Conservation (phyloP, 371 early-diverging fungal species). For the Capillidium rhysosporum region DNA sequence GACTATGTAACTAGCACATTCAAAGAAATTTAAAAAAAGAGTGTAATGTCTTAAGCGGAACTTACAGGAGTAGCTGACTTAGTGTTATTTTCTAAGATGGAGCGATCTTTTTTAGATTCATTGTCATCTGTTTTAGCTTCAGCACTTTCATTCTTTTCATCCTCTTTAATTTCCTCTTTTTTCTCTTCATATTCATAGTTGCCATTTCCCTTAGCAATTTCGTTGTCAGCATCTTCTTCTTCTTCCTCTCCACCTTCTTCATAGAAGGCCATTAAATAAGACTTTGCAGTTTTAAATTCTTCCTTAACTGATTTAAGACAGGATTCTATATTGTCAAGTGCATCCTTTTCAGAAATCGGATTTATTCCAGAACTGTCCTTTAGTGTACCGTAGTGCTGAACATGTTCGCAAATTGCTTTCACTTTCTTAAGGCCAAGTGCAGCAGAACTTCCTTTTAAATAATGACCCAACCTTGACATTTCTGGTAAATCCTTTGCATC, state of each 20-base stretch:
- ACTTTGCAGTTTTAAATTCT: slow-evolving; percentile 58
- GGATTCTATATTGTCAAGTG: slow-evolving; percentile 31
- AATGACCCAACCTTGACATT: slow-evolving; percentile 69
- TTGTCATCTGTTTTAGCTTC: no score
- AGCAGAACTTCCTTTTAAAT: slow-evolving; percentile 79
- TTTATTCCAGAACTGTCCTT: slow-evolving; percentile 39
- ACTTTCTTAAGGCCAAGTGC: slow-evolving; percentile 71
- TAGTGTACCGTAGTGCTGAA: slow-evolving; percentile 63
- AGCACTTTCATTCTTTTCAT: no score
- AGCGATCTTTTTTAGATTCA: no score
- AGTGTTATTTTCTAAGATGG: no score
- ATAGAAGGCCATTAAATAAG: slow-evolving; percentile 51
- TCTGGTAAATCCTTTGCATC: slow-evolving; percentile 36
- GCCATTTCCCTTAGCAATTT: no score
- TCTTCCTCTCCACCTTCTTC: slow-evolving; percentile 13
- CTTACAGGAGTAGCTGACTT: no score
- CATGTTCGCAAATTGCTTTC: slow-evolving; percentile 60
- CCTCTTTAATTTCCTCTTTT: no score
- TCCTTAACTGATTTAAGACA: slow-evolving; percentile 33
- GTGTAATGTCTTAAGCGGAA: no score
- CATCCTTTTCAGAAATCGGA: slow-evolving; percentile 30
- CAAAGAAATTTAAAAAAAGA: no score
- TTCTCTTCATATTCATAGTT: no score
- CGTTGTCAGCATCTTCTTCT: background rate
- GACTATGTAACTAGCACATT: no score